Evolutionary conservation across 306 rosid genomes (phyloP).

Genomic region (Trifolium pratense): DNA sequence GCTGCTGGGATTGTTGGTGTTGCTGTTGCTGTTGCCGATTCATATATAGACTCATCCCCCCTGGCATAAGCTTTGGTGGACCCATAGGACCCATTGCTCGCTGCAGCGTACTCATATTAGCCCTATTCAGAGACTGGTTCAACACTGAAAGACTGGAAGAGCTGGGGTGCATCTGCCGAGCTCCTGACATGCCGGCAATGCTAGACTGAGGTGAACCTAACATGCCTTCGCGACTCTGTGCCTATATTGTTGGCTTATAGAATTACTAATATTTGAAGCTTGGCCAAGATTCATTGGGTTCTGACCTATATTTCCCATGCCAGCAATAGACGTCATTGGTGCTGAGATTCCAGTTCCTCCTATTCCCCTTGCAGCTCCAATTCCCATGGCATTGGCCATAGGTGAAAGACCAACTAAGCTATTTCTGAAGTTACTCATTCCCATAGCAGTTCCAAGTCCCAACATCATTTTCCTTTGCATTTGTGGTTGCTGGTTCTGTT

Average conservation of each 20-base stretch:
- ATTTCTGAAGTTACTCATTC: constrained; percentile 66
- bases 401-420: constrained; percentile 78
- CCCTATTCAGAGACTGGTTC: constrained; percentile 64
- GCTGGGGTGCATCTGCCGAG: constrained; percentile 74
- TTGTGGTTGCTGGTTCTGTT: constrained; percentile 66
- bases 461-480: constrained; percentile 86
- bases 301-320: constrained; percentile 83
- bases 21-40: constrained; percentile 71
- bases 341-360: constrained; percentile 86
- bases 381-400: constrained; percentile 69
- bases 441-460: constrained; percentile 78
- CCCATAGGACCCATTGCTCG: constrained; percentile 82
- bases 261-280: constrained; percentile 59
- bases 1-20: constrained; percentile 43
- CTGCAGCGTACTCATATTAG: constrained; percentile 67
- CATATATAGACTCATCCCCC: constrained; percentile 69
- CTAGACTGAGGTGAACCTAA: constrained; percentile 66
- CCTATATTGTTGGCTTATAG: constrained; percentile 67
- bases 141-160: constrained; percentile 72
- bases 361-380: constrained; percentile 79
- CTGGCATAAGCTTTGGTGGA: constrained; percentile 79
- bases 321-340: constrained; percentile 76
- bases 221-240: constrained; percentile 57
- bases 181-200: constrained; percentile 70
- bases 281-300: constrained; percentile 68